Percentiles rank a stretch among this genome's conserved stretches.
Conservation (phyloP, 2,329 filamentous ascomycete genomes). For the Cladosporium sp. region DNA sequence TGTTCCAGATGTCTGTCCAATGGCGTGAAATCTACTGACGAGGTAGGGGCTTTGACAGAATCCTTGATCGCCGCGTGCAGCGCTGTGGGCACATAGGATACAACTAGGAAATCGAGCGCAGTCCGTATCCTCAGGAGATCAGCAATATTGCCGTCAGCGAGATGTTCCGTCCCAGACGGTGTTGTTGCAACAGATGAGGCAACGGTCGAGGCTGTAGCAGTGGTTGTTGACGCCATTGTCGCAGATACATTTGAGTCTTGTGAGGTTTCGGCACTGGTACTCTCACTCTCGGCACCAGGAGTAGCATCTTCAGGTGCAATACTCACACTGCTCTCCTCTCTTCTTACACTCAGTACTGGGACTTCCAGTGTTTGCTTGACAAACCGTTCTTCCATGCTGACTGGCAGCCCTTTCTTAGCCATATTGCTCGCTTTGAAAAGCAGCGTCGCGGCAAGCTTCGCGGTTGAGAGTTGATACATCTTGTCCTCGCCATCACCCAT, state of each 20-base stretch:
- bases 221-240: conserved; percentile 16
- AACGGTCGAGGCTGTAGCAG: conserved; percentile 20
- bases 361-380: conserved; percentile 71
- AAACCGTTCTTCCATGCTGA: conserved; percentile 81
- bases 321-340: conserved; percentile 47
- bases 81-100: conserved; percentile 53
- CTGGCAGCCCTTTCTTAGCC: conserved; percentile 61
- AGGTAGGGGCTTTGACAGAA: conserved; percentile 35
- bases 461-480: conserved; percentile 75
- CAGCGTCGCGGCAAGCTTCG: conserved; percentile 64
- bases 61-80: conserved; percentile 43
- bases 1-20: conserved; percentile 66
- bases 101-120: conserved; percentile 61
- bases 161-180: conserved; percentile 1
- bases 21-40: conserved; percentile 60
- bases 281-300: conserved; percentile 16
- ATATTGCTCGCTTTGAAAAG: conserved; percentile 69
- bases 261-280: conserved; percentile 12
- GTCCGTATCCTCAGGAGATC: conserved; percentile 61
- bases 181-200: conserved; percentile 29
- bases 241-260: conserved; percentile 28
- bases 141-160: conserved; percentile 39
- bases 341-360: conserved; percentile 66
- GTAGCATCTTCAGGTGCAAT: conserved; percentile 24
- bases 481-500: conserved; percentile 80